These are phyloP conservation scores for Suhomyces terraborum DNA, from an alignment of 1,139 yeast genomes.

Conservation along the genomic window DNA sequence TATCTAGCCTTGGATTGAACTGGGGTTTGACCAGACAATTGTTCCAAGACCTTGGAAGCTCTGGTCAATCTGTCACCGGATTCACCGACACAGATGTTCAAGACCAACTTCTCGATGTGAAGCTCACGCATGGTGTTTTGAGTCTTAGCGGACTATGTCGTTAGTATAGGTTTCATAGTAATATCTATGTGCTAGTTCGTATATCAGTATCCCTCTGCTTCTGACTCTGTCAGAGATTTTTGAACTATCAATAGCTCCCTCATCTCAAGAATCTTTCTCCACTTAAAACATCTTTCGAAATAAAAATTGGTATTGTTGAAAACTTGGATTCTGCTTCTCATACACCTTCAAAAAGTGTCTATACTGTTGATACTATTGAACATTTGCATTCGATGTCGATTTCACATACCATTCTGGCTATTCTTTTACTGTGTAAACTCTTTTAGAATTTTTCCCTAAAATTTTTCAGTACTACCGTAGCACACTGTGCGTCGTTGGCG, in stretches of 20 bases:
- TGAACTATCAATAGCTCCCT: too few relatives aligned
- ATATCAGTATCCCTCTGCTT: too few relatives aligned
- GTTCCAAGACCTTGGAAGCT: constrained; percentile 99
- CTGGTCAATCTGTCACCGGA: constrained; percentile 99
- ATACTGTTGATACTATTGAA: background rate
- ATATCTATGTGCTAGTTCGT: too few relatives aligned
- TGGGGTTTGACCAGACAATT: constrained; percentile 99
- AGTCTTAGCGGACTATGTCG: constrained; percentile 36
- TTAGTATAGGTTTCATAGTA: constrained; percentile 7
- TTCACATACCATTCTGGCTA: constrained; percentile 24
- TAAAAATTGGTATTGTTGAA: too few relatives aligned
- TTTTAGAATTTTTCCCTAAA: constrained; percentile 12
- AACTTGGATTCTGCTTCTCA: too few relatives aligned
- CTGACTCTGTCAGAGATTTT: too few relatives aligned
- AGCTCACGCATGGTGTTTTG: constrained; percentile 91
- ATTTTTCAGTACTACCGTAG: constrained; percentile 14
- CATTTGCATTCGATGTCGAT: background rate
- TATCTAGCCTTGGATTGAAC: constrained; percentile 99
- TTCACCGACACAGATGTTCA: constrained; percentile 99
- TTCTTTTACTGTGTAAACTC: constrained; percentile 15
- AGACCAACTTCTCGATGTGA: constrained; percentile 98
- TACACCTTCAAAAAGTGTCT: background rate
- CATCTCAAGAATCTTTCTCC: background rate
- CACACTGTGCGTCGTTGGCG: constrained; percentile 8
- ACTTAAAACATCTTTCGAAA: too few relatives aligned